These are phyloP conservation scores for Pseudogymnoascus sp. DNA, from an alignment of 2,329 filamentous ascomycete genomes.

Conservation along the genomic window DNA sequence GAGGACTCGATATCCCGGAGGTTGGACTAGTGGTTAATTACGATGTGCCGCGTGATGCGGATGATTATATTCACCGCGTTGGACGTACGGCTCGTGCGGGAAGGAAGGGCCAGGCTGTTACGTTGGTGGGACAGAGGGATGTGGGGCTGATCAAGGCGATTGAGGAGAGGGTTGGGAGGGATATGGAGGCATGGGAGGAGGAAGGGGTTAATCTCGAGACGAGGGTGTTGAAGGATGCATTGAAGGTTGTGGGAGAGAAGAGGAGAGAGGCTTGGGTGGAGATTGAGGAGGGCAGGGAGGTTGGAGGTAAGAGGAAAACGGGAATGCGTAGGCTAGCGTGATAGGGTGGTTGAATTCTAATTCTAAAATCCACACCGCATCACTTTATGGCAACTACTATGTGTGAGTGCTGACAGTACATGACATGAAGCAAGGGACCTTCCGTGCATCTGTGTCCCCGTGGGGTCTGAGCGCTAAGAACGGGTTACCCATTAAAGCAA, in stretches of 20 bases:
- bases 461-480: neutral
- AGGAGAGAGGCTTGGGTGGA: constrained; percentile 86
- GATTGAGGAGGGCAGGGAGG: constrained; percentile 86
- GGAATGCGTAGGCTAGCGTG: constrained; percentile 44
- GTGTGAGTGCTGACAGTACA: neutral
- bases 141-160: constrained; percentile 87
- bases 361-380: neutral
- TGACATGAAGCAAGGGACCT: neutral
- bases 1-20: constrained; percentile 91
- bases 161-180: constrained; percentile 69
- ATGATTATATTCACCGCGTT: constrained; percentile 95
- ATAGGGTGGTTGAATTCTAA: neutral
- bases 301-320: constrained; percentile 72
- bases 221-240: constrained; percentile 71
- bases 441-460: neutral
- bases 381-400: neutral
- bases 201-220: constrained; percentile 93
- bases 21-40: constrained; percentile 90
- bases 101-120: constrained; percentile 72
- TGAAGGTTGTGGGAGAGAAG: constrained; percentile 88
- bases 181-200: constrained; percentile 80
- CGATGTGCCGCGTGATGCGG: constrained; percentile 89
- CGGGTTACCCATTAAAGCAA: neutral
- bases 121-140: constrained; percentile 87
- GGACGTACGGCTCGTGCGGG: constrained; percentile 93